Evolutionary conservation across 1,284 basidiomycete genomes (phyloP).

Genomic region (Naganishia sp.): DNA sequence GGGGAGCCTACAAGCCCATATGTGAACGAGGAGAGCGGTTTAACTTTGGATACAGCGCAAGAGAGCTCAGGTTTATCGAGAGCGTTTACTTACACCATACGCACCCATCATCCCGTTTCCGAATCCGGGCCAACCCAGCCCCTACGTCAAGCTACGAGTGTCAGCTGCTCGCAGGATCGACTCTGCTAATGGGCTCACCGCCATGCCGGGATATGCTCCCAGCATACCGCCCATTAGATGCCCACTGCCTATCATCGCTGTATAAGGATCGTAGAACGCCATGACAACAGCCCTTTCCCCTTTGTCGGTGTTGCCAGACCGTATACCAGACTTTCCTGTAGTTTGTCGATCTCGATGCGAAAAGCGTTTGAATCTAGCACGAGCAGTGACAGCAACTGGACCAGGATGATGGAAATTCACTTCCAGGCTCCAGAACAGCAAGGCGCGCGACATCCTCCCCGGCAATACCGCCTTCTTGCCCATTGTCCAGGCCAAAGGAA

Average conservation of each 20-base stretch:
- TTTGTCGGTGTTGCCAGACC: not conserved
- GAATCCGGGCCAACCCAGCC: slow-evolving; percentile 25
- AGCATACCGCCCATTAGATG: slow-evolving; percentile 24
- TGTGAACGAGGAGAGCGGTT: not conserved
- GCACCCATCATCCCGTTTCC: slow-evolving; percentile 18
- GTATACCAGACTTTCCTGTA: too few relatives aligned
- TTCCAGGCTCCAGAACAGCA: too few relatives aligned
- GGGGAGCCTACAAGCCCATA: slow-evolving; percentile 17
- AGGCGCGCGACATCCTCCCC: too few relatives aligned
- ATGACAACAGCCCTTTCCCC: not conserved
- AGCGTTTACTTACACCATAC: slow-evolving; percentile 27
- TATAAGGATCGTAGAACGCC: slow-evolving; percentile 33
- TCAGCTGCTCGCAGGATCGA: too few relatives aligned
- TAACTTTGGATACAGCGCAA: not conserved
- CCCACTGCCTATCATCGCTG: slow-evolving; percentile 25
- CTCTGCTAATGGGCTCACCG: slow-evolving; percentile 7
- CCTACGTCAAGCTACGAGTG: not conserved
- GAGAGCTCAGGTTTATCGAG: not conserved
- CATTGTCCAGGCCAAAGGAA: too few relatives aligned
- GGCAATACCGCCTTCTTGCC: too few relatives aligned
- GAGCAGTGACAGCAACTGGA: too few relatives aligned
- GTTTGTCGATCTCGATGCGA: too few relatives aligned
- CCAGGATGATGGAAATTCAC: too few relatives aligned
- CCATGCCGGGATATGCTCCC: slow-evolving; percentile 21
- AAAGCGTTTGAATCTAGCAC: too few relatives aligned